phyloP scores from a whole-genome alignment of 208 protist genomes.

The Leishmania lainsoni region DNA sequence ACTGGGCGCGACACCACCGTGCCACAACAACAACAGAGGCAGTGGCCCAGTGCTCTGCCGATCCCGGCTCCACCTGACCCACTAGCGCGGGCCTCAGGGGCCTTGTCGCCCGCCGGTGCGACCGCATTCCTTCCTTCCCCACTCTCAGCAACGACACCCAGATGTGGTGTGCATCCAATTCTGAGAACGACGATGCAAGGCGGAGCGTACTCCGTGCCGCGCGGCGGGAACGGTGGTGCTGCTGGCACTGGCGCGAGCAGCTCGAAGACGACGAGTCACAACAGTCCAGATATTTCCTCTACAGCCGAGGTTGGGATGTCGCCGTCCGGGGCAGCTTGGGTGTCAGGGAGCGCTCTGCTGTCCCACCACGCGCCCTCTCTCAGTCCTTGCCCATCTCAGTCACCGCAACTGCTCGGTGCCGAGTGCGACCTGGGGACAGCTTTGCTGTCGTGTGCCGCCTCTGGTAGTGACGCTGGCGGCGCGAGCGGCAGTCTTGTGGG shows the following conservation, averaged over 20 bases:
- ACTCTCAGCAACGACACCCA: neutral
- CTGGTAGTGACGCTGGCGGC: neutral
- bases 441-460: neutral
- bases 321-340: neutral
- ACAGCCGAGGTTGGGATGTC: neutral
- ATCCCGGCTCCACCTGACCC: neutral
- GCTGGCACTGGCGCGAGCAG: neutral
- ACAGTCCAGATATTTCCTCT: constrained; percentile 1
- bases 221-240: neutral
- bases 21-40: neutral
- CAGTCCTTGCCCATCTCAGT: neutral
- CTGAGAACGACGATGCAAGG: too few species aligned
- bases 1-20: neutral
- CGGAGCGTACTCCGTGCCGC: neutral
- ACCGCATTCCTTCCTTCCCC: constrained; percentile 2
- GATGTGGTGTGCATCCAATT: neutral
- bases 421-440: neutral
- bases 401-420: neutral
- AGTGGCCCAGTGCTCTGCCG: neutral
- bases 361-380: neutral
- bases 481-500: neutral
- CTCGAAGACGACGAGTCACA: neutral
- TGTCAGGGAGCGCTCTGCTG: neutral
- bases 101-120: neutral
- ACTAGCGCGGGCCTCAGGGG: neutral